Evolutionary conservation across 805 yeast species (phyloP).

Genomic region (Candida nanaspora): DNA sequence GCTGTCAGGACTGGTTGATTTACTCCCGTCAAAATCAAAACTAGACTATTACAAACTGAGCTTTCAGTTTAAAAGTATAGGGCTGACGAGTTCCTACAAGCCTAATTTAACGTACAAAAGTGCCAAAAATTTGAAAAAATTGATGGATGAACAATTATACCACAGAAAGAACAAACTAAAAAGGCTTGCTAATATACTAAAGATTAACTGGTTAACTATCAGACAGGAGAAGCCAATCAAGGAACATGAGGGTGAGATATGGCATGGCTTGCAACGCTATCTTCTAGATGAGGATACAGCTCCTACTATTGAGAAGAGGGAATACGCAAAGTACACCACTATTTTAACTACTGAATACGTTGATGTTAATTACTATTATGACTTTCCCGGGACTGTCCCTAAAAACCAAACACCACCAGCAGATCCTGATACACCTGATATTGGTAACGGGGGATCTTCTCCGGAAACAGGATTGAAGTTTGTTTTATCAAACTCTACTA

Average conservation of each 20-base stretch:
- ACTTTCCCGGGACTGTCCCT: slow-evolving; percentile 62
- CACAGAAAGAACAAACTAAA: background rate
- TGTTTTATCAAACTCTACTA: slow-evolving; percentile 48
- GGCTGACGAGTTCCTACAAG: slow-evolving; percentile 53
- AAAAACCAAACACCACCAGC: slow-evolving; percentile 21
- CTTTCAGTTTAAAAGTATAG: slow-evolving; percentile 36
- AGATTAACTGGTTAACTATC: background rate
- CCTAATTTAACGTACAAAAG: slow-evolving; percentile 64
- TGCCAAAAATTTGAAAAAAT: slow-evolving; percentile 5
- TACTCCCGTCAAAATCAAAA: slow-evolving; percentile 33
- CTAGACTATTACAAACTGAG: slow-evolving; percentile 52
- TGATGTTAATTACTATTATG: slow-evolving; percentile 57
- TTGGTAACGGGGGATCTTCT: slow-evolving; percentile 51
- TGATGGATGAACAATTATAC: slow-evolving; percentile 8
- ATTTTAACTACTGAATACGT: slow-evolving; percentile 55
- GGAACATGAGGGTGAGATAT: slow-evolving; percentile 27
- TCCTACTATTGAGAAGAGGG: slow-evolving; percentile 38
- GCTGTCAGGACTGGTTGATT: slow-evolving; percentile 54
- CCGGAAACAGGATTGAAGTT: slow-evolving; percentile 61
- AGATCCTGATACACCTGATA: slow-evolving; percentile 39
- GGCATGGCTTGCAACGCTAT: slow-evolving; percentile 80
- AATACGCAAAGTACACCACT: slow-evolving; percentile 77
- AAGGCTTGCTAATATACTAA: background rate
- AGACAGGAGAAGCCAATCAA: background rate
- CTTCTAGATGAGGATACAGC: slow-evolving; percentile 23